A percentile compares a stretch with the other conserved stretches of the same genome.
Conservation (phyloP, 2,329 filamentous ascomycete species). For the Talaromyces sp. region DNA sequence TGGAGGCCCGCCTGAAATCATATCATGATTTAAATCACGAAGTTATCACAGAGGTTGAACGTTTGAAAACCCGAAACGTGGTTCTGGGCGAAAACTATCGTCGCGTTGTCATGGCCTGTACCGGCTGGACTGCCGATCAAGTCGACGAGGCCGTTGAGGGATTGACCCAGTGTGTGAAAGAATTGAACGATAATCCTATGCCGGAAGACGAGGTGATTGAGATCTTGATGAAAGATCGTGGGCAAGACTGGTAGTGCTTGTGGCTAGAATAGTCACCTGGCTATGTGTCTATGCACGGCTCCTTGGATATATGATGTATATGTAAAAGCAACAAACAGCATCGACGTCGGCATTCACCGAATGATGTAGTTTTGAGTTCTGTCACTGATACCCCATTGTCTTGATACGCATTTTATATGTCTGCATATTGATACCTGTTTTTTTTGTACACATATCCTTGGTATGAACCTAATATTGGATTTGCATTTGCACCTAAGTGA, state of each 20-base stretch:
- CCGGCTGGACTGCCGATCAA: conserved; percentile 67
- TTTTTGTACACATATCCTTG: conserved; percentile 2
- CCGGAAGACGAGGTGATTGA: conserved; percentile 41
- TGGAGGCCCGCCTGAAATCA: conserved; percentile 65
- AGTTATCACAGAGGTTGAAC: conserved; percentile 62
- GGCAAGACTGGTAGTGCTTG: conserved; percentile 36
- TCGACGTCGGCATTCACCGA: not conserved
- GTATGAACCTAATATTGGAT: not conserved
- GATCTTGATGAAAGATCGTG: conserved; percentile 40
- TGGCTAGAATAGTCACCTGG: not conserved
- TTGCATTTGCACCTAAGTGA: not conserved
- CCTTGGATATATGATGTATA: not conserved
- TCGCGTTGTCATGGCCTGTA: conserved; percentile 81
- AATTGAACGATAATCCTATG: conserved; percentile 58
- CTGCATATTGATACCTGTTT: not conserved
- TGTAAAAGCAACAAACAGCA: not conserved
- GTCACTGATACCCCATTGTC: conserved; percentile 10
- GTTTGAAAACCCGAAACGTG: conserved; percentile 70
- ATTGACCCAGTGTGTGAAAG: conserved; percentile 77
- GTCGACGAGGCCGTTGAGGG: conserved; percentile 77
- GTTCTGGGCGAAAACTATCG: conserved; percentile 85
- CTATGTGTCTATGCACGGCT: not conserved
- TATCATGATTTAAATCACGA: conserved; percentile 64
- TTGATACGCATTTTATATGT: not conserved
- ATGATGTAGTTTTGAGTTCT: conserved; percentile 1